phyloP scores from a whole-genome alignment of 1,139 yeast species.

The Sugiyamaella xylanicola region DNA sequence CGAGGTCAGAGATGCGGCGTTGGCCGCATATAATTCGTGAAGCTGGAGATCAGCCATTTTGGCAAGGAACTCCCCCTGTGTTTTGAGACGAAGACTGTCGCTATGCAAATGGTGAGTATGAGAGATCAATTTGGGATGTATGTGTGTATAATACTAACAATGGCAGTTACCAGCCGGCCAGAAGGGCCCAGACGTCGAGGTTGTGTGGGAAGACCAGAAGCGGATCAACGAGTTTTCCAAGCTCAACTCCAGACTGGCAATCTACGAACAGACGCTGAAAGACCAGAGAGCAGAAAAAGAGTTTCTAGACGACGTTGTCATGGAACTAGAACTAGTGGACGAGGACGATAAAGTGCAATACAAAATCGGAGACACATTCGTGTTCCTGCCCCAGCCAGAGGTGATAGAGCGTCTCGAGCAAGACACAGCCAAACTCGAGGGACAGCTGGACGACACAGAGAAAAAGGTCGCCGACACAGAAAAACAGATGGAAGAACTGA shows the following conservation, averaged over 20 bases:
- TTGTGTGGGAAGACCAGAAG: constrained; percentile 85
- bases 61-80: too few relatives aligned
- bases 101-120: not conserved
- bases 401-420: constrained; percentile 67
- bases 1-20: too few relatives aligned
- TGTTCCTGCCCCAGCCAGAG: constrained; percentile 63
- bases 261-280: constrained; percentile 53
- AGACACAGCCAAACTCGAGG: constrained; percentile 57
- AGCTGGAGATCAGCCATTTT: not conserved
- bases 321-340: constrained; percentile 85
- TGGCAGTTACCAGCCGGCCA: constrained; percentile 14
- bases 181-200: constrained; percentile 54
- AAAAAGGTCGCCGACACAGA: constrained; percentile 54
- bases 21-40: too few relatives aligned
- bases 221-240: constrained; percentile 86
- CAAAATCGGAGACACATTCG: constrained; percentile 76
- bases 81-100: too few relatives aligned
- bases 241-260: constrained; percentile 69
- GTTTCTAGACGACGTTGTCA: constrained; percentile 78
- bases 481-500: constrained; percentile 58
- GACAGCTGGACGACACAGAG: constrained; percentile 52
- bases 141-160: not conserved
- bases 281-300: constrained; percentile 72
- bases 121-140: not conserved
- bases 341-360: constrained; percentile 63